Percentiles rank a stretch among this genome's conserved stretches.
Conservation (phyloP, 345 rosid species). For the Ceriops decandra region DNA sequence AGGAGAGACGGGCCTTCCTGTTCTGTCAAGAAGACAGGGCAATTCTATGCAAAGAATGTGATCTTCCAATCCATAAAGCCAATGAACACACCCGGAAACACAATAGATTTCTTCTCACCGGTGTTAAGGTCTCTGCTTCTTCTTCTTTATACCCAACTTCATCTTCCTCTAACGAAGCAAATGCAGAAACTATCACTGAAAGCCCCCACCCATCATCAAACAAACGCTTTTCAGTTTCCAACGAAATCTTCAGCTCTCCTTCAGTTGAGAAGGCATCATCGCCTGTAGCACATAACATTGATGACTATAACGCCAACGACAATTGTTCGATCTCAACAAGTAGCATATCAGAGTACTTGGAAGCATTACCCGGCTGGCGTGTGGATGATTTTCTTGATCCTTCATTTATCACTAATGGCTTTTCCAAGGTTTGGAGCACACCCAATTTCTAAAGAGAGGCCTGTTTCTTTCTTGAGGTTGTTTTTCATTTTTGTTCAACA, state of each 20-base stretch:
- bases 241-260: constrained; percentile 31
- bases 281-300: constrained; percentile 3
- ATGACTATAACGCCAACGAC: constrained; percentile 29
- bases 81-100: constrained; percentile 70
- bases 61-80: constrained; percentile 57
- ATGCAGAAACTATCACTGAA: constrained; percentile 7
- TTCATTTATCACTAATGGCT: constrained; percentile 26
- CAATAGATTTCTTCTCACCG: constrained; percentile 75
- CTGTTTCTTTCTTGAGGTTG: constrained; percentile 2
- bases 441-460: constrained; percentile 1
- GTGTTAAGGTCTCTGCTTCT: constrained; percentile 54
- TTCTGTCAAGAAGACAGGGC: constrained; percentile 91
- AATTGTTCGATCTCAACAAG: constrained; percentile 39
- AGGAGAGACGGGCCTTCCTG: constrained; percentile 65
- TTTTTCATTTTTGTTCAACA: not conserved
- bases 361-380: constrained; percentile 72
- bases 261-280: constrained; percentile 22
- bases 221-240: constrained; percentile 30
- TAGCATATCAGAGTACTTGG: constrained; percentile 68
- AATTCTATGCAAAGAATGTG: constrained; percentile 82
- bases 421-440: constrained; percentile 35
- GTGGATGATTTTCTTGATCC: constrained; percentile 83
- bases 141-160: constrained; percentile 30
- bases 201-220: constrained; percentile 11
- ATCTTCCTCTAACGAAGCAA: constrained; percentile 27